Base-by-base conservation (phyloP, 192 early-diverging fungal species). In the Entomortierella parvispora region DNA sequence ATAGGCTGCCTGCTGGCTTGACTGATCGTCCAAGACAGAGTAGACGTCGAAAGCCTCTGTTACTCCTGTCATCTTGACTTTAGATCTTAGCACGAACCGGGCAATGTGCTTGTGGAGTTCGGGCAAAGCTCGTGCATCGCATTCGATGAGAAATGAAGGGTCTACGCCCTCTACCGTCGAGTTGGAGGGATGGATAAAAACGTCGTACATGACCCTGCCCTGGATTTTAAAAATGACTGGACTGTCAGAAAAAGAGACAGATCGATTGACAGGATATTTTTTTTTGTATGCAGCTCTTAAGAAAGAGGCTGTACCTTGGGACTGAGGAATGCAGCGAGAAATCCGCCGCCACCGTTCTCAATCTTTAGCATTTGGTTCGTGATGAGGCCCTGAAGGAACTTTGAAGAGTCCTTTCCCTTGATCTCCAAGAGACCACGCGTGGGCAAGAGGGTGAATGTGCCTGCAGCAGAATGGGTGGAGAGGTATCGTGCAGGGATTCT, bases 341-440 rank as follows among this genome's bases (percentile, higher is more conserved):
- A 88, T 8, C 93, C 95, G 43, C 86, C 75, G 1, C 94, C 91
- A 46, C 92, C 91, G 15, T 81, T 71, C 31, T 88, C 89, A 25
- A 97, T 81, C 32, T 45, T 58, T 22, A 82, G 70, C 87, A 97
- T 95, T 67, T 97, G 84, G 83, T 97, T 96, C 33, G 95, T 97
- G 58, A 90, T 91, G 62, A 97, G 83, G 10, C 96, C 95, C 61
- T 99, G 95, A 52, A 99, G 82, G 65, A 96, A 99, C 80, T 92
- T 91, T 55, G 84, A 61, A 3, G 93, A 86, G 62, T 95, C 95
- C 25, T 69, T 77, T 2, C 97, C 97, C 14, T 80, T 52, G 54
- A 94, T 77, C 69, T 89, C 86, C 23, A 94, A 62, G 12, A 94
- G 62, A 10, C 83, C 83, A 12, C 93, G 87, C 15, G 83, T 71